Base-by-base conservation (phyloP, 345 rosid genomes). In the Hevea brasiliensis region DNA sequence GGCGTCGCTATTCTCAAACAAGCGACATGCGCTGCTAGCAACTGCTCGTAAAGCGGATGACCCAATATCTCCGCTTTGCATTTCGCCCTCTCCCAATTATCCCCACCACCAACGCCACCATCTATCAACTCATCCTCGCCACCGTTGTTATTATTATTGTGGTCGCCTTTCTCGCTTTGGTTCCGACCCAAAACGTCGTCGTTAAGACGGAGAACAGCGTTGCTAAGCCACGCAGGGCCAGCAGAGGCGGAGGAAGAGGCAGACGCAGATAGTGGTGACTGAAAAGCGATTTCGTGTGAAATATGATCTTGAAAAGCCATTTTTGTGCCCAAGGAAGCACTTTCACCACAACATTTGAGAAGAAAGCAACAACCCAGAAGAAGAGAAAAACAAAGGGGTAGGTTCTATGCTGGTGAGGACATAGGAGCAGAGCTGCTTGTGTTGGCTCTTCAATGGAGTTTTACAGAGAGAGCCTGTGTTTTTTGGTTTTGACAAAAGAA, bases 1-100 rank as follows among this genome's bases (percentile, higher is more conserved):
- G 83, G 84, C 17, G 85, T 84, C 18, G 85, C 87, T 61, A 77
- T 77, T 70, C 82, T 74, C 55, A 81, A 65, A 47, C 87, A 84
- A 20, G 83, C 77, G 40, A 74, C 79, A 32, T 76, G 85, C 11
- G 81, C 81, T n/a, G 79, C 65, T 63, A 79, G 61, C 54, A 83
- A 62, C 68, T 85, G 88, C 9, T 85, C 88, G 73, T 81, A 85
- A 59, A 85, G 65, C 15, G 86, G 88, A 45, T 85, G 88, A 1
- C 80, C 80, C 45, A 85, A 59, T 72, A 85, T 75, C 68, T 77
- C 81, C 42, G 86, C 88, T 74, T 83, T 85, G 40, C 77, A 60
- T 71, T 73, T 85, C 18, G 81, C 72, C n/a, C 72, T 79, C 72
- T 81, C 85, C 88, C 88, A 74, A 50, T 74, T 65, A 47, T 60